Conservation (phyloP, 257 asterid genomes). For the Datura wrightii region DNA sequence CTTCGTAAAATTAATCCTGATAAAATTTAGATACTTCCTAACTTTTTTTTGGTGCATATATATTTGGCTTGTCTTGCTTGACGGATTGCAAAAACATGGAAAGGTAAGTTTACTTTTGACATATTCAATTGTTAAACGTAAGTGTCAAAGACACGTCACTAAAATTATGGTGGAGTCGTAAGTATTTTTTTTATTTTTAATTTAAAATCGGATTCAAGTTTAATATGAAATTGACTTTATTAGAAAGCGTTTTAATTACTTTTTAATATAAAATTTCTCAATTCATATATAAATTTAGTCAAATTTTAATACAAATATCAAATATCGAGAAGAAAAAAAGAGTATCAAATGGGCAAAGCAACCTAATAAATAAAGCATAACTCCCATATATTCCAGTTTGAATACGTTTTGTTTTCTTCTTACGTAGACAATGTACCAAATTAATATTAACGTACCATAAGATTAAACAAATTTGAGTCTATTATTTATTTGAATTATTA, state of each 20-base stretch:
- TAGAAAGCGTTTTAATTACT: accelerated
- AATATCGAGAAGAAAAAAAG: neutral
- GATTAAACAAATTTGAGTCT: neutral
- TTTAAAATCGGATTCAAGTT: accelerated
- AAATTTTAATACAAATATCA: accelerated
- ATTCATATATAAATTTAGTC: neutral
- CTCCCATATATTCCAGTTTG: neutral
- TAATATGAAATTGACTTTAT: neutral
- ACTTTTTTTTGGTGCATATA: neutral
- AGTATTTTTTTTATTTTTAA: neutral
- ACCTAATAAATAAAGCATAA: conserved; percentile 13
- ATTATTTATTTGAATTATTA: neutral
- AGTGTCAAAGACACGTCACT: accelerated
- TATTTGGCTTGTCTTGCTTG: neutral
- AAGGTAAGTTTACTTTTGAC: neutral
- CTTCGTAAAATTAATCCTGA: neutral
- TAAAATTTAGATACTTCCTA: neutral
- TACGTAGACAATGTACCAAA: conserved; percentile 2
- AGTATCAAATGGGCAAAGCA: neutral
- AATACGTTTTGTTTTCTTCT: neutral
- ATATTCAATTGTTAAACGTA: neutral
- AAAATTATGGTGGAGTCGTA: accelerated
- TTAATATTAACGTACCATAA: neutral
- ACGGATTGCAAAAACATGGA: neutral
- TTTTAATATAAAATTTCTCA: accelerated